Conservation (phyloP, 140 eudicot genomes). For the Senecio squalidus region DNA sequence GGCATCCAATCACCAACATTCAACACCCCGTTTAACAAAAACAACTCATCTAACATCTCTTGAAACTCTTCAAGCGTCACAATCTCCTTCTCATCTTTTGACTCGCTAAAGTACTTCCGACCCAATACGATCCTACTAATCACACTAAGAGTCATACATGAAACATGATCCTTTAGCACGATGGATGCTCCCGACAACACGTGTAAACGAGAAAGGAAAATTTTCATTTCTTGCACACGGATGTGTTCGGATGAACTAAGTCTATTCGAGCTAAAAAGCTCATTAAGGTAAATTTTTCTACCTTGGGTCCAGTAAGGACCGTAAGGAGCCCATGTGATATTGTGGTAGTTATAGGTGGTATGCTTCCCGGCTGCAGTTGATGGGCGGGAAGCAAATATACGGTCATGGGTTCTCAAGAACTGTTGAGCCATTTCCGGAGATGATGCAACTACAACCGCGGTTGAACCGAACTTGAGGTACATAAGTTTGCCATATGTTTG, state of each 20-base stretch:
- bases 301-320: conserved; percentile 53
- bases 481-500: conserved; percentile 53
- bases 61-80: conserved; percentile 30
- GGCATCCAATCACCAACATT: conserved; percentile 71
- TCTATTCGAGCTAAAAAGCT: conserved; percentile 29
- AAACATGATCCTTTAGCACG: conserved; percentile 25
- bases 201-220: conserved; percentile 16
- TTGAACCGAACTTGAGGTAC: conserved; percentile 45
- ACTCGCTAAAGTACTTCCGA: conserved; percentile 32
- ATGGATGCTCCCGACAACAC: conserved; percentile 25
- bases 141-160: conserved; percentile 18
- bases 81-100: conserved; percentile 7
- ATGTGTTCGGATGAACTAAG: conserved; percentile 18
- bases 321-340: conserved; percentile 42
- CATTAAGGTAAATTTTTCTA: conserved; percentile 32
- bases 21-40: conserved; percentile 36
- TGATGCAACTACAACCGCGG: conserved; percentile 49
- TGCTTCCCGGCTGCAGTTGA: conserved; percentile 41
- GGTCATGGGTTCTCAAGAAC: conserved; percentile 45
- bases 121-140: conserved; percentile 35
- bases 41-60: conserved; percentile 42
- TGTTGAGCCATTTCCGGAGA: conserved; percentile 57
- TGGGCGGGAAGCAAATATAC: conserved; percentile 47
- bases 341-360: conserved; percentile 30
- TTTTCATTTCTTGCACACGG: conserved; percentile 29